These are phyloP conservation scores for Schizosaccharomyces japonicus DNA, from an alignment of 805 yeast genomes.

Conservation along the genomic window DNA sequence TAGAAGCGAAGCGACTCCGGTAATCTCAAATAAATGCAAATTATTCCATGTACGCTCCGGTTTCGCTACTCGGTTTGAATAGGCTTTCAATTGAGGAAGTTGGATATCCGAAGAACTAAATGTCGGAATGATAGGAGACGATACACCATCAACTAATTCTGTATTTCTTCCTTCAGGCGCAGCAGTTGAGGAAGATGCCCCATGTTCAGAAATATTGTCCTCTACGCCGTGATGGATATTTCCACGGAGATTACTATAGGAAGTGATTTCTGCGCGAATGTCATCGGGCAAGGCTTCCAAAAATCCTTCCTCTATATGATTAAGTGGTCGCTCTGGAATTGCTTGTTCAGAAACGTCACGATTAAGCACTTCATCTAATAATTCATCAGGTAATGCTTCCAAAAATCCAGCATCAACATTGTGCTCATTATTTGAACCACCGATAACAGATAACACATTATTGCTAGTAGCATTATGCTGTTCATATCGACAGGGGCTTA, in stretches of 20 bases:
- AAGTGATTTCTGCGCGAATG: slow-evolving; percentile 22
- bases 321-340: slow-evolving; percentile 31
- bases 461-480: slow-evolving; percentile 7
- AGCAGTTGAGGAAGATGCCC: no score
- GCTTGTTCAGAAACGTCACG: no score
- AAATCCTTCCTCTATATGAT: slow-evolving; percentile 58
- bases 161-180: no score
- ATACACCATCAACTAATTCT: no score
- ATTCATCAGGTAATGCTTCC: slow-evolving; percentile 73
- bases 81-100: slow-evolving; percentile 8
- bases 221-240: slow-evolving; percentile 12
- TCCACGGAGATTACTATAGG: slow-evolving; percentile 7
- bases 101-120: no score
- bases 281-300: slow-evolving; percentile 53
- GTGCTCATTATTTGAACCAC: slow-evolving; percentile 59
- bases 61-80: slow-evolving; percentile 11
- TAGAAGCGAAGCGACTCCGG: slow-evolving; percentile 51
- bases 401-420: slow-evolving; percentile 81
- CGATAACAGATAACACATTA: slow-evolving; percentile 42
- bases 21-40: slow-evolving; percentile 37
- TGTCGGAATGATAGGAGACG: no score
- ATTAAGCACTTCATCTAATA: slow-evolving; percentile 75
- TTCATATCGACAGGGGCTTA: slow-evolving; percentile 6
- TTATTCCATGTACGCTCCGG: slow-evolving; percentile 20
- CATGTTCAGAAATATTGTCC: slow-evolving; percentile 6